phyloP scores from a whole-genome alignment of 1,284 basidiomycete species.

The Meripilus lineatus region DNA sequence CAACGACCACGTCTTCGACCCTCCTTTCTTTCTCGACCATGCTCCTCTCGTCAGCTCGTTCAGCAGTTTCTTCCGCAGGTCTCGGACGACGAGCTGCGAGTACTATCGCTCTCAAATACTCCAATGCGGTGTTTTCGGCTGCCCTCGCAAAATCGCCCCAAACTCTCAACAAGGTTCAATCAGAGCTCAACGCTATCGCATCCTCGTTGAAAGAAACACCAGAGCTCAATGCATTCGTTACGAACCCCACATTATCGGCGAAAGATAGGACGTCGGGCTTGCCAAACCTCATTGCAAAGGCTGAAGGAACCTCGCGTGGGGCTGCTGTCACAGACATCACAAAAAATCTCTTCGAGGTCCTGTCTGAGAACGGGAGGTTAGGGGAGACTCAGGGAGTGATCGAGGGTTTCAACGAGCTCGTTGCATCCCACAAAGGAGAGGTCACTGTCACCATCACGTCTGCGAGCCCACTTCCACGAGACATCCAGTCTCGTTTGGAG shows the following conservation, averaged over 20 bases:
- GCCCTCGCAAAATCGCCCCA: conserved; percentile 84
- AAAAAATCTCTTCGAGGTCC: conserved; percentile 87
- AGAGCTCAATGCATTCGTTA: conserved; percentile 68
- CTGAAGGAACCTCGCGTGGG: conserved; percentile 50
- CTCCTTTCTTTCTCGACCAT: too few species aligned
- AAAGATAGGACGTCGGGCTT: conserved; percentile 75
- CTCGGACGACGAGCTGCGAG: conserved; percentile 66
- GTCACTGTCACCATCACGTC: conserved; percentile 91
- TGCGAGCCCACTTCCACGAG: conserved; percentile 72
- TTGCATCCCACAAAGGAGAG: conserved; percentile 90
- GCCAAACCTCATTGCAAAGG: conserved; percentile 56
- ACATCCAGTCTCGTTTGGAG: conserved; percentile 74
- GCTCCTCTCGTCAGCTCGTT: conserved; percentile 42
- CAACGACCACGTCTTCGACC: conserved; percentile 6
- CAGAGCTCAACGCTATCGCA: conserved; percentile 73
- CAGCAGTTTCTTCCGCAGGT: conserved; percentile 37
- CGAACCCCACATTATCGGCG: conserved; percentile 85
- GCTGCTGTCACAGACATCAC: conserved; percentile 75
- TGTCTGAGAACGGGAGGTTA: conserved; percentile 93
- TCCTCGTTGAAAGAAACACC: conserved; percentile 60
- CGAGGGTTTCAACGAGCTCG: conserved; percentile 88
- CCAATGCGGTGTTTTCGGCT: conserved; percentile 89
- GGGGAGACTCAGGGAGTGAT: conserved; percentile 84
- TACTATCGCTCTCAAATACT: conserved; percentile 85
- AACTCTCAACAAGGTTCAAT: conserved; percentile 75